Conservation (phyloP, 192 early-diverging fungal species). For the Helicostylum pulchrum region DNA sequence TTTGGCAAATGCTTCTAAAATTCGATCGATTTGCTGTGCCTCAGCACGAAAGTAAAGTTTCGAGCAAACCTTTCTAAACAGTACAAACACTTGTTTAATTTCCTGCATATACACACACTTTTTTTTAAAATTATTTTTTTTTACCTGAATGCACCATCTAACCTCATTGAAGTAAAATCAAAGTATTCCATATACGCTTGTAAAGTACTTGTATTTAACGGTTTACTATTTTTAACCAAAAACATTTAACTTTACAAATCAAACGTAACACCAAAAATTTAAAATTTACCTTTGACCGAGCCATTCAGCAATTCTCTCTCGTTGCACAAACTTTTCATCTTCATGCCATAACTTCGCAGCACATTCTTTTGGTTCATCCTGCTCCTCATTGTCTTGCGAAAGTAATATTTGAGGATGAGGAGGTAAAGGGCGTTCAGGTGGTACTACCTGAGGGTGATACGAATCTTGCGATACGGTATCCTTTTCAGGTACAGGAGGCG, state of each 20-base stretch:
- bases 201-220: constrained; percentile 56
- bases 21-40: constrained; percentile 89
- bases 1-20: constrained; percentile 79
- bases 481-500: background rate
- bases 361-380: constrained; percentile 16
- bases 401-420: constrained; percentile 10
- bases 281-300: constrained; percentile 40
- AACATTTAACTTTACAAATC: background rate
- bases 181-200: constrained; percentile 74
- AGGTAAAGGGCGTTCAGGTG: constrained; percentile 8
- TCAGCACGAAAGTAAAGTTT: constrained; percentile 86
- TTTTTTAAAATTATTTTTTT: background rate
- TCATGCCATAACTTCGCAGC: constrained; percentile 37
- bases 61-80: constrained; percentile 57
- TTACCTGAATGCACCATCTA: constrained; percentile 78
- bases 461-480: background rate
- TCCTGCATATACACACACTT: background rate
- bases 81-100: background rate
- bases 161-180: constrained; percentile 63
- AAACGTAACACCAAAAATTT: constrained; percentile 1
- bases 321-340: constrained; percentile 41
- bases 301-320: constrained; percentile 46
- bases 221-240: constrained; percentile 33
- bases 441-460: background rate
- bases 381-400: background rate